These are phyloP conservation scores for Hanseniaspora opuntiae DNA, from an alignment of 805 yeast genomes.

Conservation along the genomic window DNA sequence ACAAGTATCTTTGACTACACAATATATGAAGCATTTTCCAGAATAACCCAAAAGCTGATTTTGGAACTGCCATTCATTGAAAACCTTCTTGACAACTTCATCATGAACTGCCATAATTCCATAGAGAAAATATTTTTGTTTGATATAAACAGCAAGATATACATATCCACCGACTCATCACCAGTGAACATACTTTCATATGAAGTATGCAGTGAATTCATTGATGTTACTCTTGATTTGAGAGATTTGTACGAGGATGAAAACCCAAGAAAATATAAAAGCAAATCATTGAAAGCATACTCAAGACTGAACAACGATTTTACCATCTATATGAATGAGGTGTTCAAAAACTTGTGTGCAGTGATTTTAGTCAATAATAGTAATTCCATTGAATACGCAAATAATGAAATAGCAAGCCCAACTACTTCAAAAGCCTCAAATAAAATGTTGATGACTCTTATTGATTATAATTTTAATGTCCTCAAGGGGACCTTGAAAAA, in stretches of 20 bases:
- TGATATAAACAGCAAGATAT: slow-evolving; percentile 83
- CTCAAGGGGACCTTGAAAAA: slow-evolving; percentile 65
- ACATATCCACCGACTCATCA: slow-evolving; percentile 88
- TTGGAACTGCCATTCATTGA: slow-evolving; percentile 81
- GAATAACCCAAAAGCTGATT: slow-evolving; percentile 82
- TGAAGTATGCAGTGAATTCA: slow-evolving; percentile 93
- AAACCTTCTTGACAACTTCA: slow-evolving; percentile 73
- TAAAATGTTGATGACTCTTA: slow-evolving; percentile 39
- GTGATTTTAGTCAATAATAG: slow-evolving; percentile 74
- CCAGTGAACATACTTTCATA: slow-evolving; percentile 93
- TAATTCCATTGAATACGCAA: slow-evolving; percentile 28
- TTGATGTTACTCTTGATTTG: slow-evolving; percentile 82
- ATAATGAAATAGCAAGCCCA: slow-evolving; percentile 24
- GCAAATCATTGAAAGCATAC: slow-evolving; percentile 44
- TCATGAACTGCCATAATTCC: slow-evolving; percentile 56
- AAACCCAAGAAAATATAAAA: slow-evolving; percentile 12
- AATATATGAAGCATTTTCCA: slow-evolving; percentile 85
- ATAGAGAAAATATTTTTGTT: slow-evolving; percentile 88
- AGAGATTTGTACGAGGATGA: slow-evolving; percentile 48
- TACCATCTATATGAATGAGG: slow-evolving; percentile 70
- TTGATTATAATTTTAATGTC: slow-evolving; percentile 77
- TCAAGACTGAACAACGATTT: slow-evolving; percentile 73
- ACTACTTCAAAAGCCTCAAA: background rate
- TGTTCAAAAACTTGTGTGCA: slow-evolving; percentile 84
- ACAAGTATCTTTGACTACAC: slow-evolving; percentile 94